phyloP scores from a whole-genome alignment of 805 yeast species.

The Candida alai region DNA sequence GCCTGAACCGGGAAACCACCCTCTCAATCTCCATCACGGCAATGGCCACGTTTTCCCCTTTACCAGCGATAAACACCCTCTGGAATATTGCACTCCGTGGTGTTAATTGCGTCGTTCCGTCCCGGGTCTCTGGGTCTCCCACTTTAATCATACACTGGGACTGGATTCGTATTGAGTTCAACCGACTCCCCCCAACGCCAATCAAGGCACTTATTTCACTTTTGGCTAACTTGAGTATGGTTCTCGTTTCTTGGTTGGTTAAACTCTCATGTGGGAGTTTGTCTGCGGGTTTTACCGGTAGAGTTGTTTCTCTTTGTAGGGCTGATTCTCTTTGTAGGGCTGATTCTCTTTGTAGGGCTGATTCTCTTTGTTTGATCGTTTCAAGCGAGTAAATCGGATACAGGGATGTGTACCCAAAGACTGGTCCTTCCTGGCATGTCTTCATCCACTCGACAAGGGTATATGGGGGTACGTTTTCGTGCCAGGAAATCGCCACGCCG shows the following conservation, averaged over 20 bases:
- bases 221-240: slow-evolving; percentile 9
- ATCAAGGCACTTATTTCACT: slow-evolving; percentile 22
- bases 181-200: slow-evolving; percentile 22
- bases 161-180: slow-evolving; percentile 19
- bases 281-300: neutral
- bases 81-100: slow-evolving; percentile 16
- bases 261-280: neutral
- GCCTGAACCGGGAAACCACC: slow-evolving; percentile 7
- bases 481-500: no score
- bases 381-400: no score
- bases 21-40: slow-evolving; percentile 13
- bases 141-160: slow-evolving; percentile 22
- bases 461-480: no score
- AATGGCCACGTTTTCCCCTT: slow-evolving; percentile 11
- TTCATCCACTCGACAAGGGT: no score
- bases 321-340: no score
- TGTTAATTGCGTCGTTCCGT: neutral
- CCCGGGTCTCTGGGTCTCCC: neutral
- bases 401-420: no score
- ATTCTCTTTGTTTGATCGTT: no score
- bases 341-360: no score
- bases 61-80: slow-evolving; percentile 16
- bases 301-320: no score
- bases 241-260: neutral
- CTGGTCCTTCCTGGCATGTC: no score